Percentiles rank a stretch among this genome's conserved stretches.
Conservation (phyloP, 495 filamentous ascomycete species). For the Hyaloscypha finlandica region DNA sequence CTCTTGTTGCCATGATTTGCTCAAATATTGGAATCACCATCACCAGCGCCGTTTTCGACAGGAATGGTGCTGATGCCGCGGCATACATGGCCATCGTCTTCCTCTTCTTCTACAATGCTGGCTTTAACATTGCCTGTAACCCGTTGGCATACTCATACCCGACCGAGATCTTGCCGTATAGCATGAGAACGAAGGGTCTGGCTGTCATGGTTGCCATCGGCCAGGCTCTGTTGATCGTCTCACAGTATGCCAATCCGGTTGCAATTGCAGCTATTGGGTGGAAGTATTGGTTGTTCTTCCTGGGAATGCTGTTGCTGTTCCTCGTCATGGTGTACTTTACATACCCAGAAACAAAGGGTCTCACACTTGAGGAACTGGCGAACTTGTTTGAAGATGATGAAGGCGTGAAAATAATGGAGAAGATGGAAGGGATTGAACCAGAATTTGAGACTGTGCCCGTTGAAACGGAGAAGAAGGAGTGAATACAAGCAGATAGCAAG, state of each 20-base stretch:
- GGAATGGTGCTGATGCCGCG: slow-evolving; percentile 4
- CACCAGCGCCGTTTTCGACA: slow-evolving; percentile 13
- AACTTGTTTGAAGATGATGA: slow-evolving; percentile 55
- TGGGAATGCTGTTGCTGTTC: slow-evolving; percentile 5
- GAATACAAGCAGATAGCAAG: neutral
- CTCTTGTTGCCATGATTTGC: neutral
- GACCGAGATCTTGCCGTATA: slow-evolving; percentile 43
- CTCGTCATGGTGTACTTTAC: slow-evolving; percentile 26
- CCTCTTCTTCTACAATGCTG: slow-evolving; percentile 37
- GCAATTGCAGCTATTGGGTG: slow-evolving; percentile 31
- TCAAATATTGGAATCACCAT: slow-evolving; percentile 24
- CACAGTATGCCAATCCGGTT: slow-evolving; percentile 36
- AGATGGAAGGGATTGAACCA: slow-evolving; percentile 11
- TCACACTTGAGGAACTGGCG: slow-evolving; percentile 44
- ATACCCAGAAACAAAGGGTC: slow-evolving; percentile 33
- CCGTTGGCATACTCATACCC: slow-evolving; percentile 33
- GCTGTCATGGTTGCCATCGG: slow-evolving; percentile 15
- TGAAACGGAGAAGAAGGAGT: neutral
- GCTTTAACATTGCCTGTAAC: slow-evolving; percentile 36
- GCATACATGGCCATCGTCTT: slow-evolving; percentile 34
- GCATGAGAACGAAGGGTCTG: slow-evolving; percentile 38
- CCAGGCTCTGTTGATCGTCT: slow-evolving; percentile 31
- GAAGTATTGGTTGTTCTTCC: slow-evolving; percentile 17
- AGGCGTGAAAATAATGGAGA: slow-evolving; percentile 2
- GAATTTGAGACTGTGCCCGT: slow-evolving; percentile 1